Percentiles rank a stretch among this genome's conserved stretches.
phyloP scores from a whole-genome alignment of 257 asterid genomes.

The Scutellaria galericulata region DNA sequence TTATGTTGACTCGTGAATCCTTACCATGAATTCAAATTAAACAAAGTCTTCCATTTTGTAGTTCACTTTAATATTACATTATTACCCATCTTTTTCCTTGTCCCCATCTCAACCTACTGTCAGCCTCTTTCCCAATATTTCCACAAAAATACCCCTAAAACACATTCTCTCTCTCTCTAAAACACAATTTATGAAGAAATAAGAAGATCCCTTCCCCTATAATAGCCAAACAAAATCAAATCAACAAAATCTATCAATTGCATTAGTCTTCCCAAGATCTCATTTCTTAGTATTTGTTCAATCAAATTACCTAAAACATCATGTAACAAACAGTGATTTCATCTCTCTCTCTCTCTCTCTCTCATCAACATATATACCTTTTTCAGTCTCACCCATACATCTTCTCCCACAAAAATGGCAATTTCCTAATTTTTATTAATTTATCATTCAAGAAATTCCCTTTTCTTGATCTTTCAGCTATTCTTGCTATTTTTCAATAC shows the following conservation, averaged over 20 bases:
- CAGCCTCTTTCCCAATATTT: too few relatives aligned
- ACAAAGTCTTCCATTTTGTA: too few relatives aligned
- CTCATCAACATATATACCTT: too few relatives aligned
- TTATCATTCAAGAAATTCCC: slow-evolving; percentile 31
- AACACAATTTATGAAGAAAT: background rate
- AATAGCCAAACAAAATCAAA: background rate
- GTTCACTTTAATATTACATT: too few relatives aligned
- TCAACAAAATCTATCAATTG: background rate
- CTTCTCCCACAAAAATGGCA: slow-evolving; percentile 27
- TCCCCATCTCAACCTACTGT: too few relatives aligned
- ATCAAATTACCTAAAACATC: too few relatives aligned
- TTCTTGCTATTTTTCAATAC: background rate
- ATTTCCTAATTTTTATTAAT: background rate
- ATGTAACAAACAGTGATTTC: too few relatives aligned
- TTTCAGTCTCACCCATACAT: background rate
- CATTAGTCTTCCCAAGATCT: slow-evolving; percentile 14
- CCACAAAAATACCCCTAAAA: background rate
- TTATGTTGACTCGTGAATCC: too few relatives aligned
- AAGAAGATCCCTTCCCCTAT: too few relatives aligned
- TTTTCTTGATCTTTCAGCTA: background rate
- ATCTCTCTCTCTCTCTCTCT: too few relatives aligned
- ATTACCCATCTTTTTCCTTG: too few relatives aligned
- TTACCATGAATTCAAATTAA: too few relatives aligned
- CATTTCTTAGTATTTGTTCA: background rate
- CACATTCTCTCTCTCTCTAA: background rate